phyloP scores from a whole-genome alignment of 257 asterid genomes.

The Hygrophila difformis region DNA sequence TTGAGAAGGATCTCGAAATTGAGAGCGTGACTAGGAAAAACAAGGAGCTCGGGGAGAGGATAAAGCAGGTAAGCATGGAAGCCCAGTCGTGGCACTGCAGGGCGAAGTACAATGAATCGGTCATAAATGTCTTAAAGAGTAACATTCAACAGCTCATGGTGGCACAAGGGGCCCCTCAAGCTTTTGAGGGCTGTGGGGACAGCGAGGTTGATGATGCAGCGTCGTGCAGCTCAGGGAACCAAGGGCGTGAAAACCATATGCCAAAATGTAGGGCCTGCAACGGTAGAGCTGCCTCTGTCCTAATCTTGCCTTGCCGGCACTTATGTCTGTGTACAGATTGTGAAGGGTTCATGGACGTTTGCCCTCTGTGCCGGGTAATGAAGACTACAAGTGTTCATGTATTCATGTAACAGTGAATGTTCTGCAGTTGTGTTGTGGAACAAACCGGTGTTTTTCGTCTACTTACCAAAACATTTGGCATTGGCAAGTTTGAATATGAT shows the following conservation, averaged over 20 bases:
- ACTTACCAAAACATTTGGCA: no score
- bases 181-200: constrained; percentile 68
- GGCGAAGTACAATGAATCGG: constrained; percentile 68
- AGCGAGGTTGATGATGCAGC: constrained; percentile 63
- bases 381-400: constrained; percentile 68
- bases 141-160: constrained; percentile 59
- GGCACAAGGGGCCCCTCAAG: constrained; percentile 33
- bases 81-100: constrained; percentile 72
- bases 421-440: no score
- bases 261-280: constrained; percentile 43
- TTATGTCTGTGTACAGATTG: constrained; percentile 59
- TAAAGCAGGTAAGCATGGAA: constrained; percentile 53
- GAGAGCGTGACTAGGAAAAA: constrained; percentile 51
- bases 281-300: constrained; percentile 27
- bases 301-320: constrained; percentile 64
- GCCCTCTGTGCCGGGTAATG: constrained; percentile 65
- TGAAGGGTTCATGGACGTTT: constrained; percentile 39
- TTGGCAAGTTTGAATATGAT: no score
- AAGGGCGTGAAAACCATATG: constrained; percentile 3
- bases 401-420: constrained; percentile 42
- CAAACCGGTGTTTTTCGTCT: no score
- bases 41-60: constrained; percentile 50
- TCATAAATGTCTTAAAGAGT: constrained; percentile 38
- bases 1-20: constrained; percentile 52
- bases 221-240: constrained; percentile 32